phyloP scores from a whole-genome alignment of 148 eudicot genomes.

The Bassia scoparia region DNA sequence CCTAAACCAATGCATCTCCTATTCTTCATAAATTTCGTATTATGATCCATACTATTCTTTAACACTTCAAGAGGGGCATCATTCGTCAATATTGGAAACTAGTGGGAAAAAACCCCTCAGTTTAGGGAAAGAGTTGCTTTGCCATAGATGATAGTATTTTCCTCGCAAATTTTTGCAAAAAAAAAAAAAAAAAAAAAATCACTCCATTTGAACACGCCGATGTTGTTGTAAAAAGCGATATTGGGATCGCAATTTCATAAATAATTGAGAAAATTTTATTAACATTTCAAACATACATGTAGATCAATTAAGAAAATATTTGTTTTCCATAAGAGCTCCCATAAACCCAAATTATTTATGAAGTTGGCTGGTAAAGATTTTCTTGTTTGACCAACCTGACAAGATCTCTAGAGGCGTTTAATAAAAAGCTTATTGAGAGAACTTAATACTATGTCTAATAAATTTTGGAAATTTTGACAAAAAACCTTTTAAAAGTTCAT shows the following conservation, averaged over 20 bases:
- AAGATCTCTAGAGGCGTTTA: neutral
- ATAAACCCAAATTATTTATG: neutral
- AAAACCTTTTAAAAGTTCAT: no score
- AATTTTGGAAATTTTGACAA: no score
- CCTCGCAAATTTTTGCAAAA: no score
- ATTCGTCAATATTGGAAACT: neutral
- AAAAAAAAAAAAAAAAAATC: neutral
- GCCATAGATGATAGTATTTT: neutral
- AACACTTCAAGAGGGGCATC: neutral
- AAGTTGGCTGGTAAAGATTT: neutral
- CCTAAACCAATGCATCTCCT: neutral
- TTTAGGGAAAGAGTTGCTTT: neutral
- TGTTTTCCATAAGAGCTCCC: neutral
- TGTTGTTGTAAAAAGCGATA: neutral
- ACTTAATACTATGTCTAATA: neutral
- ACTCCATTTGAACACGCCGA: neutral
- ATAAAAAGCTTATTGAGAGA: neutral
- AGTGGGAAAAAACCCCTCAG: neutral
- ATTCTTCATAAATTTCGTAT: neutral
- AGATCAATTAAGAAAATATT: neutral
- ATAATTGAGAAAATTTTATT: neutral
- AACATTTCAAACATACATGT: neutral
- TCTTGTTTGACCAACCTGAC: neutral
- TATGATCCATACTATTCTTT: neutral
- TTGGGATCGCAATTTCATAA: neutral